Evolutionary conservation across 2,329 filamentous ascomycete species (phyloP).

Genomic region (Sphaerulina vaccinii): DNA sequence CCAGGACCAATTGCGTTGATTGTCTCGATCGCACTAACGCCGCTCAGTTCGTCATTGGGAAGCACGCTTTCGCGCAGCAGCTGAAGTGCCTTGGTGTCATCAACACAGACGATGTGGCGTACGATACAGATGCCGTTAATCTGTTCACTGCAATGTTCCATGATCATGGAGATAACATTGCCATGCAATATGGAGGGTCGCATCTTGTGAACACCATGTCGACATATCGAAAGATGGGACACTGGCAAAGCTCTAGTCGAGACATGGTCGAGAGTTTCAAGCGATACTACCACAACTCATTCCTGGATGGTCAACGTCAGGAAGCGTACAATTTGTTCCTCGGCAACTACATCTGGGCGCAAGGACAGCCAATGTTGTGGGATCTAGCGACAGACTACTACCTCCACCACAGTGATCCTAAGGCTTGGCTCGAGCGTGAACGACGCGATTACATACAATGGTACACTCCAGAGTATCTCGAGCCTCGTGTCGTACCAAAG

Average conservation of each 20-base stretch:
- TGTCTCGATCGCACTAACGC: conserved; percentile 96
- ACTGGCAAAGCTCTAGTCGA: conserved; percentile 95
- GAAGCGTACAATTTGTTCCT: conserved; percentile 97
- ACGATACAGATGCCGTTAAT: conserved; percentile 93
- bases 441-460: conserved; percentile 78
- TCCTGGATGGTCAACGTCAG: conserved; percentile 94
- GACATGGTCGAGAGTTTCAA: conserved; percentile 99
- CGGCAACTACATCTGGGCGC: conserved; percentile 86
- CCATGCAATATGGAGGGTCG: conserved; percentile 94
- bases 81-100: conserved; percentile 89
- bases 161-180: conserved; percentile 95
- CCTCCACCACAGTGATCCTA: conserved; percentile 83
- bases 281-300: conserved; percentile 97
- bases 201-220: conserved; percentile 99
- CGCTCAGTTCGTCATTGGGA: conserved; percentile 96
- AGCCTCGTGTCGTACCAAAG: conserved; percentile 60
- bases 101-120: conserved; percentile 73
- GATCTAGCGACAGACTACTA: conserved; percentile 94
- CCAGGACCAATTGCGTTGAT: conserved; percentile 95
- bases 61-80: conserved; percentile 87
- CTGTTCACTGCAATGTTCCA: conserved; percentile 97
- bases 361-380: conserved; percentile 94
- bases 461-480: conserved; percentile 74
- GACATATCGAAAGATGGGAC: conserved; percentile 97
- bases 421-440: conserved; percentile 63